These are phyloP conservation scores for Termitomyces sp. DNA, from an alignment of 768 basidiomycete species.

Conservation along the genomic window DNA sequence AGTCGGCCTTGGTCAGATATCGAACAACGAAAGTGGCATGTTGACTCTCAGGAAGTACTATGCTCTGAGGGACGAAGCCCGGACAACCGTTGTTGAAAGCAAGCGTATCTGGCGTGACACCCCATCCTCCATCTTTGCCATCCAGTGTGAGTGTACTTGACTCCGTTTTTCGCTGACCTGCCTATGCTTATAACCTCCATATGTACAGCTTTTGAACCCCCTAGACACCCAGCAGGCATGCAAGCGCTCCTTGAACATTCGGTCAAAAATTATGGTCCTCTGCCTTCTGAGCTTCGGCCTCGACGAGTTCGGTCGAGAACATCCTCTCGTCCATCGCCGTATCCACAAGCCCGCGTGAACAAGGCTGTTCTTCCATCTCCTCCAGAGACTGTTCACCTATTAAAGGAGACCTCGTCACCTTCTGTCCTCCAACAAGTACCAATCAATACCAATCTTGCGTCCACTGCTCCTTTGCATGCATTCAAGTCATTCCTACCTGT, in stretches of 20 bases:
- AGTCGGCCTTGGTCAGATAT: slow-evolving; percentile 34
- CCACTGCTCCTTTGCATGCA: slow-evolving; percentile 28
- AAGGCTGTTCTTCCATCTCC: slow-evolving; percentile 37
- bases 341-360: slow-evolving; percentile 46
- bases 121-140: slow-evolving; percentile 62
- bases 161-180: not conserved
- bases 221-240: slow-evolving; percentile 59
- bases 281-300: slow-evolving; percentile 66
- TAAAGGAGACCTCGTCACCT: slow-evolving; percentile 14
- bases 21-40: slow-evolving; percentile 70
- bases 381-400: slow-evolving; percentile 26
- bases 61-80: slow-evolving; percentile 62
- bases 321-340: slow-evolving; percentile 68
- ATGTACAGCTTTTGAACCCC: slow-evolving; percentile 62
- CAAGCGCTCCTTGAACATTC: slow-evolving; percentile 70
- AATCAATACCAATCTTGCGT: slow-evolving; percentile 34
- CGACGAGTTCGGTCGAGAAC: slow-evolving; percentile 62
- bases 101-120: slow-evolving; percentile 63
- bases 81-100: slow-evolving; percentile 62
- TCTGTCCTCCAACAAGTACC: slow-evolving; percentile 37
- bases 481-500: slow-evolving; percentile 40
- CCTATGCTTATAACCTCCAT: slow-evolving; percentile 6
- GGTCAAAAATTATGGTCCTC: slow-evolving; percentile 61
- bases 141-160: slow-evolving; percentile 53
- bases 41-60: slow-evolving; percentile 60